A percentile compares a stretch with the other conserved stretches of the same genome.
phyloP scores from a whole-genome alignment of 805 yeast species.

The Saccharomycopsis babjevae region DNA sequence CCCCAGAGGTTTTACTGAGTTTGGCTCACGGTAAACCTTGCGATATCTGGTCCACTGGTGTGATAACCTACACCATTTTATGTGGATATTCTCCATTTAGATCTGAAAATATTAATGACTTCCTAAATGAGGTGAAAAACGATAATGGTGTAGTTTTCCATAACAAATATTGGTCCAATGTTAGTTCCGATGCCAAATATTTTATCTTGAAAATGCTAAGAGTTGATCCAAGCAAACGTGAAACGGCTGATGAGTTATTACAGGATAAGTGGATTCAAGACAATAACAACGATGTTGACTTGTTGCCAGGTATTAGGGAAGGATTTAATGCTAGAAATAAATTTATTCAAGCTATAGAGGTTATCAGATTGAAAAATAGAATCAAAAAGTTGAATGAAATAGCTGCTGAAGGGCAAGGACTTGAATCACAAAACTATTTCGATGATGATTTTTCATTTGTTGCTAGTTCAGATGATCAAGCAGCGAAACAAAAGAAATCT shows the following conservation, averaged over 20 bases:
- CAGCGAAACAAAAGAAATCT: conserved; percentile 24
- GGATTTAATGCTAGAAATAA: conserved; percentile 78
- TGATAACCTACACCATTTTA: conserved; percentile 77
- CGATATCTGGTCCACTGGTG: conserved; percentile 94
- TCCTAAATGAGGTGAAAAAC: conserved; percentile 64
- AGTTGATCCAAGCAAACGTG: conserved; percentile 55
- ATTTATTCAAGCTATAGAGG: conserved; percentile 76
- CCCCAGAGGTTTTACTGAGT: conserved; percentile 81
- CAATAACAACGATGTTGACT: conserved; percentile 44
- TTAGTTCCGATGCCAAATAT: conserved; percentile 69
- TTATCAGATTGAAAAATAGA: conserved; percentile 72
- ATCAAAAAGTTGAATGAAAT: conserved; percentile 58
- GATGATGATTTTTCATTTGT: conserved; percentile 21
- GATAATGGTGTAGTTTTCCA: conserved; percentile 74
- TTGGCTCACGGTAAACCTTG: conserved; percentile 91
- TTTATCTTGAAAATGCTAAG: conserved; percentile 66
- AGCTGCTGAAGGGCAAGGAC: conserved; percentile 31
- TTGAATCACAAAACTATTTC: conserved; percentile 24
- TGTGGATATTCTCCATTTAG: conserved; percentile 92
- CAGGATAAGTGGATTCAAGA: conserved; percentile 68
- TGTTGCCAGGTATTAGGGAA: conserved; percentile 70
- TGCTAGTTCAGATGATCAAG: not conserved
- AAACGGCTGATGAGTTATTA: conserved; percentile 56
- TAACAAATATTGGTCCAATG: conserved; percentile 73
- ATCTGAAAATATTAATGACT: conserved; percentile 73